These are phyloP conservation scores for Pilasporangium apinafurcum DNA, from an alignment of 352 stramenopile species.

Conservation along the genomic window DNA sequence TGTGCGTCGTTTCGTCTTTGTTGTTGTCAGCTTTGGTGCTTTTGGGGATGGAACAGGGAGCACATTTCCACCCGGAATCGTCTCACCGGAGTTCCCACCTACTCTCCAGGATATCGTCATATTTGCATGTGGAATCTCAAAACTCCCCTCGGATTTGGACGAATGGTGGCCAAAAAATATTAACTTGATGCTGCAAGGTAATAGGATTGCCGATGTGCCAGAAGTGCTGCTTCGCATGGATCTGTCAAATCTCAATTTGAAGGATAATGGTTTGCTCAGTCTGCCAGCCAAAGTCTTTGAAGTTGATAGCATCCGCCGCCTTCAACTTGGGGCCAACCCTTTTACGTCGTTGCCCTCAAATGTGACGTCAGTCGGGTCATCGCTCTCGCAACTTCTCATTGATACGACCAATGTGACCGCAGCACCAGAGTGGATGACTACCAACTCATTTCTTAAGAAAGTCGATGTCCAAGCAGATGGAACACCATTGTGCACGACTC, in stretches of 20 bases:
- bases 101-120: background rate
- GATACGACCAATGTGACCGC: background rate
- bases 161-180: background rate
- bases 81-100: background rate
- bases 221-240: background rate
- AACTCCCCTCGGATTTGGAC: constrained; percentile 1
- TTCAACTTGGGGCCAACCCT: too few relatives aligned
- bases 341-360: too few relatives aligned
- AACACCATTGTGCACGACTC: background rate
- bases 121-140: background rate
- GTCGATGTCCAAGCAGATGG: background rate
- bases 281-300: too few relatives aligned
- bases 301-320: too few relatives aligned
- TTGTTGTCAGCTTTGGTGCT: background rate
- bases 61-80: background rate
- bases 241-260: too few relatives aligned
- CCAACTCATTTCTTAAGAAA: background rate
- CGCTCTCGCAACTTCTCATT: too few relatives aligned
- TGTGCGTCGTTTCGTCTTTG: background rate
- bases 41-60: too few relatives aligned
- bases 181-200: background rate
- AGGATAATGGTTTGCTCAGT: too few relatives aligned
- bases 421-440: constrained; percentile 3
- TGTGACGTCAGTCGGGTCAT: too few relatives aligned
- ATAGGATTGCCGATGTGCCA: background rate